Conservation (phyloP, 169 alveolate genomes). For the Babesia gibsoni region DNA sequence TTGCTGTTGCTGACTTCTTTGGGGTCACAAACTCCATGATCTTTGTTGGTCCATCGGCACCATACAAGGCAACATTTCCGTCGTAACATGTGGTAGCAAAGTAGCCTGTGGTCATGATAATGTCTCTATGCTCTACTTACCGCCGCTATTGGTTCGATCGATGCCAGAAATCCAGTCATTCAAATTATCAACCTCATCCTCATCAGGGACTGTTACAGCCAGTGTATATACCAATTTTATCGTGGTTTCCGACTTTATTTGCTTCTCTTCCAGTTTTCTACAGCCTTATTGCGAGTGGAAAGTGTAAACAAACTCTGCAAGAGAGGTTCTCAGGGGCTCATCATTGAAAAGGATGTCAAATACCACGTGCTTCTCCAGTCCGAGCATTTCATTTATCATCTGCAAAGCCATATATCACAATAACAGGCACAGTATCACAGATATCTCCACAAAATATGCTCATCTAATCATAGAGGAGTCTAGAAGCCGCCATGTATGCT, state of each 20-base stretch:
- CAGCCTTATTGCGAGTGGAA: background rate
- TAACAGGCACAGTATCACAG: too few relatives aligned
- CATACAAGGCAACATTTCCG: constrained; percentile 37
- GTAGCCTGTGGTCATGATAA: background rate
- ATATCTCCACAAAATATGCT: too few relatives aligned
- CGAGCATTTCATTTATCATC: constrained; percentile 61
- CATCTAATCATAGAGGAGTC: too few relatives aligned
- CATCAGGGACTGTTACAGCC: constrained; percentile 55
- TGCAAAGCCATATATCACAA: background rate
- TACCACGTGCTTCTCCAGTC: constrained; percentile 41
- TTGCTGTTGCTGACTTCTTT: constrained; percentile 19
- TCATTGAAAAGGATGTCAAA: constrained; percentile 48
- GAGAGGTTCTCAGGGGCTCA: constrained; percentile 44
- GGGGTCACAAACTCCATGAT: constrained; percentile 5
- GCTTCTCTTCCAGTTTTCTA: constrained; percentile 33
- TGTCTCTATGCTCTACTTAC: background rate
- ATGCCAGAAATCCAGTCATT: constrained; percentile 57
- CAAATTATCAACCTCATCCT: constrained; percentile 14
- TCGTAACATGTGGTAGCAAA: constrained; percentile 39
- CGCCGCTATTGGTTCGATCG: background rate
- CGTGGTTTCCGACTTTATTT: constrained; percentile 48
- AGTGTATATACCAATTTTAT: constrained; percentile 35
- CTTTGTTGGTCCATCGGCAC: constrained; percentile 8
- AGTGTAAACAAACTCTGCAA: constrained; percentile 36
- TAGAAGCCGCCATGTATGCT: too few relatives aligned